Percentiles rank a stretch among this genome's conserved stretches.
These are phyloP conservation scores for Colletotrichum musae DNA, from an alignment of 2,329 filamentous ascomycete genomes.

Conservation along the genomic window DNA sequence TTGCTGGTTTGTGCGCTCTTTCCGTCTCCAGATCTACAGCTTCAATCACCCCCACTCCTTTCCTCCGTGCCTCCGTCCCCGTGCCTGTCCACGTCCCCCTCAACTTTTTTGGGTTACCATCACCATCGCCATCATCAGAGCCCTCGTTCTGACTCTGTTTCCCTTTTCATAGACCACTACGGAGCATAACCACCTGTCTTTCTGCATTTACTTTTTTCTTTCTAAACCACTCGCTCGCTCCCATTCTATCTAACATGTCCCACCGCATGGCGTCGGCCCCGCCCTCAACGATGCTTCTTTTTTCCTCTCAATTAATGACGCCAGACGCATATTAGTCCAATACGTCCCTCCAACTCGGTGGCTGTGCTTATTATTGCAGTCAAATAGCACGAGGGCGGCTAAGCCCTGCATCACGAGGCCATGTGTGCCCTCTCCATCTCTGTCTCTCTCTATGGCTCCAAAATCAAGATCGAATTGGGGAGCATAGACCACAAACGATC, in stretches of 20 bases:
- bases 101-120: too few relatives aligned
- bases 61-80: slow-evolving; percentile 9
- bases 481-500: slow-evolving; percentile 1
- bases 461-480: slow-evolving; percentile 4
- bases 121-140: too few relatives aligned
- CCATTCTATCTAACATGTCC: background rate
- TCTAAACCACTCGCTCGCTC: background rate
- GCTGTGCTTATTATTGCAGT: slow-evolving; percentile 28
- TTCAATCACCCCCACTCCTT: slow-evolving; percentile 25
- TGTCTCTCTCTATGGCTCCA: background rate
- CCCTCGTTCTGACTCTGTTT: background rate
- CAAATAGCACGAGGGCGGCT: slow-evolving; percentile 5
- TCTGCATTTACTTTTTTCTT: background rate
- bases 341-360: slow-evolving; percentile 7
- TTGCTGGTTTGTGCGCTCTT: background rate
- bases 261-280: slow-evolving; percentile 28
- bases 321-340: background rate
- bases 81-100: background rate
- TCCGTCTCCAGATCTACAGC: slow-evolving; percentile 21
- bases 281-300: slow-evolving; percentile 20
- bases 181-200: background rate
- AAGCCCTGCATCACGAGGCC: slow-evolving; percentile 17
- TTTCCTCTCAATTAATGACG: slow-evolving; percentile 12
- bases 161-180: background rate
- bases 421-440: background rate